Base-by-base conservation (phyloP, 73 alveolate genomes). In the Tetrahymena borealis region DNA sequence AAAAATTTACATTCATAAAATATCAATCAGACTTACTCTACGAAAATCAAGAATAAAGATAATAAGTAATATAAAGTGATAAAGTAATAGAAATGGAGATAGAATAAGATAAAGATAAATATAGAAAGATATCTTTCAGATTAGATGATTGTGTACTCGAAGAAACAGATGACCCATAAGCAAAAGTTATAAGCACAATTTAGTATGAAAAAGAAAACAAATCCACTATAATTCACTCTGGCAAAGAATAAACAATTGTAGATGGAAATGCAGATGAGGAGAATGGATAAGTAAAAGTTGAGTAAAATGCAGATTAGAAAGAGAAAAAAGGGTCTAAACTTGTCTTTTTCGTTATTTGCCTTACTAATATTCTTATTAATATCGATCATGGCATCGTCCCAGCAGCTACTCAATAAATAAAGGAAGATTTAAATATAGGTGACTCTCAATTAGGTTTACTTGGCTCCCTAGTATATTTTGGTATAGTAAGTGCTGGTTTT, bases 331-430 rank as follows among this genome's bases (percentile, higher is more conserved):
- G 85, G 28, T 60, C 85, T 7, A 60, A 60, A 15, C 16, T 60
- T 1, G 85, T 60, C n/a, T 60, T 60, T n/a, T 60, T 60, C 28
- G 28, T 60, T 60, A 60, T 60, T 60, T 60, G 85, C 28, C 28
- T 60, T 24, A 93, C 97, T 7, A 97, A 98, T 95, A 78, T 97
- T 8, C 90, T 98, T 77, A 93, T 96, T n/a, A 96, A 98, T 94
- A 91, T 98, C 38, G 99, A 98, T 91, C 98, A 97, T 78, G 99
- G 99, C 9, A 96, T 95, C 36, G 93, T 98, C 38, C 98, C 99
- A 16, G 99, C 99, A 38, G 95, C 93, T 93, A 93, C 85, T 60
- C 28, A 60, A 35, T 6, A 60, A 60, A 60, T 60, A 0, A 60
- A 60, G 31, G 85, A 60, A 28, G 85, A 60, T 60, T 60, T 60